Conservation (phyloP, 371 early-diverging fungal genomes). For the Scutellospora calospora region DNA sequence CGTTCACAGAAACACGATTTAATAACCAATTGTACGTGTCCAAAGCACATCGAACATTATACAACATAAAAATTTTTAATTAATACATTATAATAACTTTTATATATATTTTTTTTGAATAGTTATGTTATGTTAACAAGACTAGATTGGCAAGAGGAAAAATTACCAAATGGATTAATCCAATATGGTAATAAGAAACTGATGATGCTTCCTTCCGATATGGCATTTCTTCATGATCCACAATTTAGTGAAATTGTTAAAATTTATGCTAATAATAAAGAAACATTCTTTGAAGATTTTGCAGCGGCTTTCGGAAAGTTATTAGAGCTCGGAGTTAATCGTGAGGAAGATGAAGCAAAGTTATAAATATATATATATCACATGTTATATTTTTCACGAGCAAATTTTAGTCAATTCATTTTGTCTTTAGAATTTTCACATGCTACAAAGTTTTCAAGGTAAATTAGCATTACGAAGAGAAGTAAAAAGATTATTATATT, state of each 20-base stretch:
- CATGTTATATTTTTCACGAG: no score
- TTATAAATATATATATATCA: not conserved
- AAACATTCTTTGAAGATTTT: slow-evolving; percentile 84
- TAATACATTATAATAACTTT: slow-evolving; percentile 60
- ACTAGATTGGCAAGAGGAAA: slow-evolving; percentile 68
- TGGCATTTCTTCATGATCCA: slow-evolving; percentile 72
- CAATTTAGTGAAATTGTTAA: slow-evolving; percentile 78
- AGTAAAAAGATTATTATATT: no score
- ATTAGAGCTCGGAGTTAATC: slow-evolving; percentile 78
- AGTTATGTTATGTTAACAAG: slow-evolving; percentile 73
- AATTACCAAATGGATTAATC: slow-evolving; percentile 77
- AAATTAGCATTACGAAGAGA: no score
- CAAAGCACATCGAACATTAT: no score
- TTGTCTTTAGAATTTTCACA: no score
- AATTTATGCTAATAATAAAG: slow-evolving; percentile 80
- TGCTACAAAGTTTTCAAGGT: no score
- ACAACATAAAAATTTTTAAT: not conserved
- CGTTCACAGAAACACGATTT: slow-evolving; percentile 83
- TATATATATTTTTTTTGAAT: slow-evolving; percentile 48
- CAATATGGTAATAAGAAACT: slow-evolving; percentile 79
- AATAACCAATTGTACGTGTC: slow-evolving; percentile 75
- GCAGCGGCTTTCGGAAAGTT: slow-evolving; percentile 81
- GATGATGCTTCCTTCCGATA: slow-evolving; percentile 93
- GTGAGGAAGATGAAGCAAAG: slow-evolving; percentile 3
- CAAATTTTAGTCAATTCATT: no score